These are phyloP conservation scores for Wickerhamomyces pijperi DNA, from an alignment of 805 yeast species.

Conservation along the genomic window DNA sequence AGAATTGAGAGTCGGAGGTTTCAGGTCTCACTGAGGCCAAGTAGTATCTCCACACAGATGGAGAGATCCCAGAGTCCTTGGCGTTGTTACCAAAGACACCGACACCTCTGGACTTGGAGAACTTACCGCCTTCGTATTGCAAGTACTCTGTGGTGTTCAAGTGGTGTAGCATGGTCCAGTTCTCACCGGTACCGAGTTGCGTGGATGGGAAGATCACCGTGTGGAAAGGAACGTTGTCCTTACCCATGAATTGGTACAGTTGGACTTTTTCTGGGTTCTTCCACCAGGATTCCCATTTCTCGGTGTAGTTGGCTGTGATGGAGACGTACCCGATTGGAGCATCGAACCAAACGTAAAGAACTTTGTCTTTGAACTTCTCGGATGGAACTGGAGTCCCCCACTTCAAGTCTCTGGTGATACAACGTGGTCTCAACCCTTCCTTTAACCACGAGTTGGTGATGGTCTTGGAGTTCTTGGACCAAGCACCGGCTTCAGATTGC, in stretches of 20 bases:
- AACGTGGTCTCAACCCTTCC: constrained; percentile 86
- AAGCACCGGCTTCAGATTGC: constrained; percentile 60
- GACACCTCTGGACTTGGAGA: constrained; percentile 93
- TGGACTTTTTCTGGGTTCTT: constrained; percentile 78
- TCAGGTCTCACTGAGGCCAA: constrained; percentile 90
- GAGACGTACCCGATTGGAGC: constrained; percentile 96
- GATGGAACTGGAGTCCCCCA: constrained; percentile 99
- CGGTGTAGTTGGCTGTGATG: constrained; percentile 86
- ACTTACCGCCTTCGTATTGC: constrained; percentile 96
- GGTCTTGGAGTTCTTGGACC: constrained; percentile 87
- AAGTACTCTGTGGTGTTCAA: constrained; percentile 91
- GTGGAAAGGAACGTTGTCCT: constrained; percentile 98
- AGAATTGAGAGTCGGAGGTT: constrained; percentile 89
- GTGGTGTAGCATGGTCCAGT: constrained; percentile 88
- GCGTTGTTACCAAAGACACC: constrained; percentile 99
- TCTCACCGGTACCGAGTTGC: constrained; percentile 76
- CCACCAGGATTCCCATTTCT: constrained; percentile 90
- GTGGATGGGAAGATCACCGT: constrained; percentile 95
- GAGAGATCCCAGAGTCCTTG: constrained; percentile 78
- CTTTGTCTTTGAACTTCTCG: constrained; percentile 77
- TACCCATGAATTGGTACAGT: constrained; percentile 97
- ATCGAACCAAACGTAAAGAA: constrained; percentile 97
- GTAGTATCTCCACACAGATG: constrained; percentile 97
- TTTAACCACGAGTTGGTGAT: constrained; percentile 91
- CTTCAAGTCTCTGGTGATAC: constrained; percentile 91